These are phyloP conservation scores for Extremus antarcticus DNA, from an alignment of 495 filamentous ascomycete species.

Conservation along the genomic window DNA sequence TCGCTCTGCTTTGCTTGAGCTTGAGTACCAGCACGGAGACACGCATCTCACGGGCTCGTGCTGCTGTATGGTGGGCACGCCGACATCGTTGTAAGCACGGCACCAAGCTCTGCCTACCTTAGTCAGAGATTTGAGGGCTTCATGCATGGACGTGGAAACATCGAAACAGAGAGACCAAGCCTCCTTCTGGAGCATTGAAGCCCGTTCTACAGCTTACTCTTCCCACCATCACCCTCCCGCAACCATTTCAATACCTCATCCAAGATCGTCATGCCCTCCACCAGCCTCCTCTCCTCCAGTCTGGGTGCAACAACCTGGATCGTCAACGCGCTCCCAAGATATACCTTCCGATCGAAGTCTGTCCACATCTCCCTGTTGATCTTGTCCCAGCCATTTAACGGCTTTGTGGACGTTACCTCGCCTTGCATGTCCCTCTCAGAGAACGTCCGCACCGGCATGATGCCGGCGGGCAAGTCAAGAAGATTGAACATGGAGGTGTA, in stretches of 20 bases:
- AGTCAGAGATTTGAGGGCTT: too few species aligned
- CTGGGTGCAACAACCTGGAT: slow-evolving; percentile 53
- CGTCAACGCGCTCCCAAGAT: slow-evolving; percentile 44
- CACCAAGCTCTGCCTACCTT: too few species aligned
- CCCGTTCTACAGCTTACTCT: slow-evolving; percentile 4
- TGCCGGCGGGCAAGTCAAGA: slow-evolving; percentile 51
- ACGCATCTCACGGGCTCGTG: too few species aligned
- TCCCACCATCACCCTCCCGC: background rate
- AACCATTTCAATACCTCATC: slow-evolving; percentile 23
- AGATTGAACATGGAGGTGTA: slow-evolving; percentile 53
- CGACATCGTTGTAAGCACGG: too few species aligned
- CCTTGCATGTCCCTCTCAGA: slow-evolving; percentile 38
- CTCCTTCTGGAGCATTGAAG: too few species aligned
- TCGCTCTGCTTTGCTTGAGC: too few species aligned
- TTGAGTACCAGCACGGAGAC: too few species aligned
- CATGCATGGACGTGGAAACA: too few species aligned
- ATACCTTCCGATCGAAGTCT: slow-evolving; percentile 41
- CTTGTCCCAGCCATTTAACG: slow-evolving; percentile 49
- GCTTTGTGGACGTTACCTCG: slow-evolving; percentile 32
- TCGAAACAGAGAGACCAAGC: too few species aligned
- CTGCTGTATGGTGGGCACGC: too few species aligned
- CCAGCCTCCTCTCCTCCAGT: slow-evolving; percentile 46
- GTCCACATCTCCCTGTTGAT: slow-evolving; percentile 50
- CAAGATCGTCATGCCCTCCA: slow-evolving; percentile 43
- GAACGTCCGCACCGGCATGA: slow-evolving; percentile 45